Conservation (phyloP, 2,329 filamentous ascomycete genomes). For the Cordyceps javanica region DNA sequence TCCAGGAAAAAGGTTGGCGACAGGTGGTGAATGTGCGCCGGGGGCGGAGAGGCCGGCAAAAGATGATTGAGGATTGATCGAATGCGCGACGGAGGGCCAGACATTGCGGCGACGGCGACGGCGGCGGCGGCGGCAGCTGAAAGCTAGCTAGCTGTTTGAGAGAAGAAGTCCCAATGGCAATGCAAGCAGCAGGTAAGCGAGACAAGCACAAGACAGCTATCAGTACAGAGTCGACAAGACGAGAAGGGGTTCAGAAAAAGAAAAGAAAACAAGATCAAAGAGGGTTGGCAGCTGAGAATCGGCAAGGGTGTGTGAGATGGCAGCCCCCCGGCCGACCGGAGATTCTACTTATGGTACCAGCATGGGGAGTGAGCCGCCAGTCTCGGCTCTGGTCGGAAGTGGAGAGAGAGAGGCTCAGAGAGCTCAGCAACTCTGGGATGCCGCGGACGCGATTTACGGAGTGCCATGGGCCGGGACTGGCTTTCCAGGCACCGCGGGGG, state of each 20-base stretch:
- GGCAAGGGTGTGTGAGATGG: not conserved
- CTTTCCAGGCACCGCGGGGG: not conserved
- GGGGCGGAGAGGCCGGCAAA: constrained; percentile 33
- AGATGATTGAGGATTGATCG: constrained; percentile 50
- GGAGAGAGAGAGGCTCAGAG: not conserved
- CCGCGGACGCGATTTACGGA: no score
- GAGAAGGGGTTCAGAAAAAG: not conserved
- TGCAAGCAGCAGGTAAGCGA: no score
- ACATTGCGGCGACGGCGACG: constrained; percentile 47
- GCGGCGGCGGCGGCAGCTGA: no score
- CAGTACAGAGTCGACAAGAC: not conserved
- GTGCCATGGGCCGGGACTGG: no score
- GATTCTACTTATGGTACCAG: not conserved
- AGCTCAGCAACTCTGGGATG: not conserved
- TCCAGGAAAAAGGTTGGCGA: constrained; percentile 84
- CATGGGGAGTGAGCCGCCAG: not conserved
- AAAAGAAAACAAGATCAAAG: not conserved
- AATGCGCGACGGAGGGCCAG: constrained; percentile 56
- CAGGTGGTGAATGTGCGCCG: constrained; percentile 65
- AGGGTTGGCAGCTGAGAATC: no score
- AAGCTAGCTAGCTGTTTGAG: no score
- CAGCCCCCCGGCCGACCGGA: not conserved
- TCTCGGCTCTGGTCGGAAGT: constrained; percentile 5
- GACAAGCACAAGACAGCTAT: no score
- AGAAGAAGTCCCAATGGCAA: not conserved